Evolutionary conservation across 495 filamentous ascomycete species (phyloP), one percentile per base, ranked within the genome.

Genomic region (Halenospora varia): DNA sequence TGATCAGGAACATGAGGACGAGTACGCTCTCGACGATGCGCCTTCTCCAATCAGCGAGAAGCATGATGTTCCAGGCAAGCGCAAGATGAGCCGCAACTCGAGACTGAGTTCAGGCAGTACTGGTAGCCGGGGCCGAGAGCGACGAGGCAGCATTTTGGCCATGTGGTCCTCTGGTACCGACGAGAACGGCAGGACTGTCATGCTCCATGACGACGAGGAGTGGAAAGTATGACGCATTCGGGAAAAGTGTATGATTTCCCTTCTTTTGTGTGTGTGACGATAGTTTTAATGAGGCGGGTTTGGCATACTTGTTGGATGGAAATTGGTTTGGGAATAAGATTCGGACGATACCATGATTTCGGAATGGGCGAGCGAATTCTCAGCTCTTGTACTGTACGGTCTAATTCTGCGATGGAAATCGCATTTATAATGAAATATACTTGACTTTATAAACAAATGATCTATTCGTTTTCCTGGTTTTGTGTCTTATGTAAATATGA

Each of bases 171-270:
- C 48, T 8, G 57, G 53, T 2, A 60, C 46, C 25, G 57, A 60
- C 45, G 44, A 54, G 42, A 35, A 60, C 44, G 53, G 61, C 0
- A 45, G 40, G 41, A 19, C 48, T 18, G 17, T 54, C 19, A 49
- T 64, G n/a, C 15, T 23, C 11, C 57, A 60, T n/a, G 61, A 64
- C 18, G 61, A 64, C 47, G 61, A 60, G 49, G 57, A 60, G 23
- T 59, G 48, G 56, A 55, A 59, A 42, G 42, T 9, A 9, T 35
- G 29, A 35, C 4, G 4, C 13, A 4, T 35, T 35, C 13, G 29
- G 13, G 29, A 13, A 35, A 35, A 35, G 4, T 35, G 6, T 35
- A 6, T 35, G 4, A 4, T 35, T 35, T 35, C 13, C 29, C 13
- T 35, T 4, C 13, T 35, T 13, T 13, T 35, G 29, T 35, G 29